These are phyloP conservation scores for Starmerella etchellsii DNA, from an alignment of 805 yeast genomes.

Conservation along the genomic window DNA sequence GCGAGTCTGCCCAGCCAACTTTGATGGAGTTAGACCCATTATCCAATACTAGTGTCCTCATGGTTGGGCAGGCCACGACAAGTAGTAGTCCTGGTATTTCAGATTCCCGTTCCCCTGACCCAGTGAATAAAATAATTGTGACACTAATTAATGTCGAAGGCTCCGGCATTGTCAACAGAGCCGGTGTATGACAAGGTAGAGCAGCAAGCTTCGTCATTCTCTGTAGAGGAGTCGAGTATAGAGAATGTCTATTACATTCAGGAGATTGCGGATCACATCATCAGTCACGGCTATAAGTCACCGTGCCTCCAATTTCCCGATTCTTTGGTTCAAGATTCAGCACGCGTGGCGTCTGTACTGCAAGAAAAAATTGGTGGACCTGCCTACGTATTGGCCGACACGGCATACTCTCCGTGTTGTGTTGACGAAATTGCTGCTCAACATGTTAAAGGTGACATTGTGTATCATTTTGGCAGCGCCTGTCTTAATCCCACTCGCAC, in stretches of 20 bases:
- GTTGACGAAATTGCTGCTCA: conserved; percentile 95
- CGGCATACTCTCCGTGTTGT: conserved; percentile 91
- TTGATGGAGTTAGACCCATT: conserved; percentile 83
- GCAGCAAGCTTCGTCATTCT: conserved; percentile 1
- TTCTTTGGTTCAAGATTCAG: conserved; percentile 59
- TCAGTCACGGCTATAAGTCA: conserved; percentile 31
- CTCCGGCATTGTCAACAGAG: conserved; percentile 64
- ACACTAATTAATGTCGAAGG: conserved; percentile 26
- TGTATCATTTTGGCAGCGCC: conserved; percentile 90
- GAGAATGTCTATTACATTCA: conserved; percentile 44
- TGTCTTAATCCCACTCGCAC: conserved; percentile 70
- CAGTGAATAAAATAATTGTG: background rate
- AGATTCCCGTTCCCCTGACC: no score
- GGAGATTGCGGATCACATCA: conserved; percentile 34
- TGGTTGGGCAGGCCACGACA: background rate
- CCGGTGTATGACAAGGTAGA: conserved; percentile 48
- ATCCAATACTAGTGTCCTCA: conserved; percentile 48
- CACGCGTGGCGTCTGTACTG: conserved; percentile 41
- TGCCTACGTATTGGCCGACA: conserved; percentile 83
- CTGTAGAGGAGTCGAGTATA: conserved; percentile 28
- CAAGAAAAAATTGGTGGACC: conserved; percentile 19
- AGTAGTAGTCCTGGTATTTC: no score
- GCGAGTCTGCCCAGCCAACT: conserved; percentile 35
- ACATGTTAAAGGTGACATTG: conserved; percentile 73
- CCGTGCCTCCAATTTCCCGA: conserved; percentile 92